These are phyloP conservation scores for Monotropa hypopitys DNA, from an alignment of 179 eudicot species.

Conservation along the genomic window DNA sequence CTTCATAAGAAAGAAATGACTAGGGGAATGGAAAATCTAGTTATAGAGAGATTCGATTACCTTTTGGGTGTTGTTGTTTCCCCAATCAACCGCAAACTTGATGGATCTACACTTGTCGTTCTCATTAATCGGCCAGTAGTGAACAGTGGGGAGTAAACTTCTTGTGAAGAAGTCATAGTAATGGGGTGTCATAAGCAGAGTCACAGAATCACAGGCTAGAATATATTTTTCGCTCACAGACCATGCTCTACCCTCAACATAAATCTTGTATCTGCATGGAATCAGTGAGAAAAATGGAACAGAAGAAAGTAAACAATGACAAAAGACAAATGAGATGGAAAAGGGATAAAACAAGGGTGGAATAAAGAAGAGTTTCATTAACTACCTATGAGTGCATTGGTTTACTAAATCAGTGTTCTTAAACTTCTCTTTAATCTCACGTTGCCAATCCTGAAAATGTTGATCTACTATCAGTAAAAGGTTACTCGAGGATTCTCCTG, in stretches of 20 bases:
- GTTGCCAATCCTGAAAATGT: slow-evolving; percentile 11
- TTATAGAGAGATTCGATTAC: slow-evolving; percentile 8
- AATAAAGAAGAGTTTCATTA: not conserved
- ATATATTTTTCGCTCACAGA: slow-evolving; percentile 62
- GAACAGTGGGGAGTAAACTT: slow-evolving; percentile 37
- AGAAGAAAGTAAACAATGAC: not conserved
- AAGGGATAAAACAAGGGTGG: not conserved
- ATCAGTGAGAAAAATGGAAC: not conserved
- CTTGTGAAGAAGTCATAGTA: slow-evolving; percentile 53
- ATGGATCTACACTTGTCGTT: slow-evolving; percentile 30
- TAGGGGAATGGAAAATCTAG: not conserved
- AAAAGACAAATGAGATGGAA: not conserved
- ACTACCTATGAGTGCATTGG: slow-evolving; percentile 19
- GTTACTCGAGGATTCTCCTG: not conserved
- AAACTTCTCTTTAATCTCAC: not conserved
- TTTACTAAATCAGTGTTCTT: slow-evolving; percentile 2
- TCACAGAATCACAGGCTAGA: slow-evolving; percentile 47
- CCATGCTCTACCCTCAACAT: slow-evolving; percentile 53
- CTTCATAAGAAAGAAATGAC: not conserved
- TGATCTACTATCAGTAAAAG: not conserved
- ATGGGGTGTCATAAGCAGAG: slow-evolving; percentile 23
- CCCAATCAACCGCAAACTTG: slow-evolving; percentile 57
- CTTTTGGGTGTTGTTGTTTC: slow-evolving; percentile 25
- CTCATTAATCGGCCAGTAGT: slow-evolving; percentile 44
- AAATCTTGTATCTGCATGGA: slow-evolving; percentile 34